phyloP scores from a whole-genome alignment of 768 basidiomycete genomes.

The Strobilomyces dryophilus region DNA sequence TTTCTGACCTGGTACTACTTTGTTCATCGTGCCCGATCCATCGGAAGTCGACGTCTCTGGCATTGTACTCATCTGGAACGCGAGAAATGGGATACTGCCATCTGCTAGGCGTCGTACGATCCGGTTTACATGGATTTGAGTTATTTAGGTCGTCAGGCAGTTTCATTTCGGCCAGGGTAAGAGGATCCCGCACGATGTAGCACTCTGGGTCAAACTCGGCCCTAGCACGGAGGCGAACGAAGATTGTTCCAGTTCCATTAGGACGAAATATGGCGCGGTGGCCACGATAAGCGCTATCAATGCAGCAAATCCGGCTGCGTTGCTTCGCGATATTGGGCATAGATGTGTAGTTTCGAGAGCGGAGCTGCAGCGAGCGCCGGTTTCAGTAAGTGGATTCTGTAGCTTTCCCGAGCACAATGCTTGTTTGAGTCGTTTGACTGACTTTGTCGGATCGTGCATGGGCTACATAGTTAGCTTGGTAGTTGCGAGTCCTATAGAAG shows the following conservation, averaged over 20 bases:
- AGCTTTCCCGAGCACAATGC: not conserved
- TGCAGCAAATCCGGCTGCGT: constrained; percentile 7
- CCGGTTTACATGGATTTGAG: not conserved
- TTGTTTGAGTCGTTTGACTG: constrained; percentile 12
- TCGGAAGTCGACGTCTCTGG: not conserved
- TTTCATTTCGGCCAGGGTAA: not conserved
- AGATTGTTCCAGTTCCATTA: constrained; percentile 16
- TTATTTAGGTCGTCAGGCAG: not conserved
- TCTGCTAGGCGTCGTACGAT: not conserved
- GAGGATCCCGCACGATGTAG: not conserved
- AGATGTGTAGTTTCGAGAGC: not conserved
- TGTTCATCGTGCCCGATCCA: too few relatives aligned
- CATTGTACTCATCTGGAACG: constrained; percentile 25
- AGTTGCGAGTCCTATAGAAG: not conserved
- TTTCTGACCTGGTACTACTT: too few relatives aligned
- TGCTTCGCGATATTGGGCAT: constrained; percentile 5
- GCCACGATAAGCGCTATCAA: constrained; percentile 17
- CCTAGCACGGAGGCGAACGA: constrained; percentile 2
- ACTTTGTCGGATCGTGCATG: constrained; percentile 18
- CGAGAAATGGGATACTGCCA: constrained; percentile 36
- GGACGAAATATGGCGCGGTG: constrained; percentile 20
- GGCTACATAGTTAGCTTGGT: not conserved
- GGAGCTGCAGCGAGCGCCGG: not conserved
- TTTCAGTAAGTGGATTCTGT: not conserved
- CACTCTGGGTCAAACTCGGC: not conserved